Conservation (phyloP, 768 basidiomycete species). For the Tricholoma sp. region DNA sequence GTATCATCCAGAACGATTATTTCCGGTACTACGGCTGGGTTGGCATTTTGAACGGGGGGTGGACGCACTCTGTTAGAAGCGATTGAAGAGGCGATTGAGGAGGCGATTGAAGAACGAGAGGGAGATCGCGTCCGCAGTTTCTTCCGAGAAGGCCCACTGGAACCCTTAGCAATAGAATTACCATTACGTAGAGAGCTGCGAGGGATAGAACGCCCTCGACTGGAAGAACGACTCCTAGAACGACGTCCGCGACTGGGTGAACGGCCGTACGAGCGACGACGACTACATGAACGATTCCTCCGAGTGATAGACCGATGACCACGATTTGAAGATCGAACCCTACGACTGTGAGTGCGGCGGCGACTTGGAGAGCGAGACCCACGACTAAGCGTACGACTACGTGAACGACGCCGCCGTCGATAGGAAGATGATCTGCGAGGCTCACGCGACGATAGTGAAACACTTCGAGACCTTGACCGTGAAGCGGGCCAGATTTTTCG, state of each 20-base stretch:
- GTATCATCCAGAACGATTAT: background rate
- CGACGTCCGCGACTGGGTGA: constrained; percentile 10
- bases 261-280: background rate
- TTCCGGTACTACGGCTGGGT: background rate
- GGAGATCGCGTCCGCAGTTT: constrained; percentile 38
- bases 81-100: constrained; percentile 27
- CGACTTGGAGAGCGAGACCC: constrained; percentile 14
- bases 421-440: constrained; percentile 18
- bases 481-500: constrained; percentile 16
- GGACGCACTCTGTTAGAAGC: constrained; percentile 34
- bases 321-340: constrained; percentile 12
- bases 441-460: constrained; percentile 24
- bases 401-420: constrained; percentile 12
- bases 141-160: constrained; percentile 19
- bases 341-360: constrained; percentile 12
- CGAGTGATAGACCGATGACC: constrained; percentile 5
- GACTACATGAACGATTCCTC: constrained; percentile 1
- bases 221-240: constrained; percentile 5
- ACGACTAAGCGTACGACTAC: constrained; percentile 16
- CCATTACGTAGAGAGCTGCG: background rate
- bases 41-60: constrained; percentile 3
- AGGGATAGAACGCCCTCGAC: background rate
- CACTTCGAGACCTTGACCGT: constrained; percentile 25
- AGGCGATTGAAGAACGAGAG: constrained; percentile 57
- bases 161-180: background rate